Evolutionary conservation across 352 stramenopile genomes (phyloP).

Genomic region (Globisporangium paddicum): DNA sequence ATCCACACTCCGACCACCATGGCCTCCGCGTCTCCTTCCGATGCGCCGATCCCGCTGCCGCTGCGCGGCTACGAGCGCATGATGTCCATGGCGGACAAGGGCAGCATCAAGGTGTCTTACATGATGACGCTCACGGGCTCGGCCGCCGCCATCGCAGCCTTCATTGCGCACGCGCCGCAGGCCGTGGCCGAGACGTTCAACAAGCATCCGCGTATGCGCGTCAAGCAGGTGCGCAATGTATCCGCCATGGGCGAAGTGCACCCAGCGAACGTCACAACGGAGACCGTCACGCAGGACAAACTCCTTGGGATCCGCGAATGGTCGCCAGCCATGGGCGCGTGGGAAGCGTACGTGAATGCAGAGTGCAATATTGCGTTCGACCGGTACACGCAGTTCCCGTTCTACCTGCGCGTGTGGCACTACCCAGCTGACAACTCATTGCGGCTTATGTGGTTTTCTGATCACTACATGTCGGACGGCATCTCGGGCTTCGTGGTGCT

Average conservation of each 20-base stretch:
- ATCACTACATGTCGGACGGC: constrained; percentile 41
- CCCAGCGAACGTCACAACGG: constrained; percentile 20
- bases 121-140: not conserved
- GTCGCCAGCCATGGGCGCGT: constrained; percentile 10
- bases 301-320: constrained; percentile 21
- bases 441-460: constrained; percentile 30
- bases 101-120: not conserved
- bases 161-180: not conserved
- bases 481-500: constrained; percentile 29
- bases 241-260: constrained; percentile 38
- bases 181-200: constrained; percentile 3
- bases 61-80: constrained; percentile 8
- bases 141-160: not conserved
- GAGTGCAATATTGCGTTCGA: constrained; percentile 36
- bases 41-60: not conserved
- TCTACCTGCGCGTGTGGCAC: constrained; percentile 40
- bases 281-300: constrained; percentile 12
- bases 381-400: constrained; percentile 43
- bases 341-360: constrained; percentile 25
- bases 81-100: not conserved
- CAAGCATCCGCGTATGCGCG: constrained; percentile 3
- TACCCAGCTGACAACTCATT: constrained; percentile 21
- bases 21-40: no score
- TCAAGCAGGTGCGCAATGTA: constrained; percentile 19
- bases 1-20: no score